Percentiles rank a stretch among this genome's conserved stretches.
Conservation (phyloP, 495 filamentous ascomycete genomes). For the Podospora anserina region DNA sequence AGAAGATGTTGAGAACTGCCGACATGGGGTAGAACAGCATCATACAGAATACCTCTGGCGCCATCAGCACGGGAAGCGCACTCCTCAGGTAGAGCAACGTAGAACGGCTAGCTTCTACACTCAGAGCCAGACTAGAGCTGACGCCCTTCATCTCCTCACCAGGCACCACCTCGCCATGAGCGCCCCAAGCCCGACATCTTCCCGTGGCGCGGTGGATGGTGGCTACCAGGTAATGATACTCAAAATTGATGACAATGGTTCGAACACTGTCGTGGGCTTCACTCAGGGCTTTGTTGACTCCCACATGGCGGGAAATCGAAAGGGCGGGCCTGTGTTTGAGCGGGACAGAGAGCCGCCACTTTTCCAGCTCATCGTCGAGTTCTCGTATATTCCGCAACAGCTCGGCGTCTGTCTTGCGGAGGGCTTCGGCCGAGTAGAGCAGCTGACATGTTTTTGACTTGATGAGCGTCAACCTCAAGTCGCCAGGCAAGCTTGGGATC, state of each 20-base stretch:
- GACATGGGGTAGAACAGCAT: conserved; percentile 54
- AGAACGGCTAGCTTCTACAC: conserved; percentile 53
- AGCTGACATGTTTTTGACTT: conserved; percentile 48
- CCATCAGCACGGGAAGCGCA: conserved; percentile 37
- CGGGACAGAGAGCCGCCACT: conserved; percentile 49
- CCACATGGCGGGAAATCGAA: conserved; percentile 36
- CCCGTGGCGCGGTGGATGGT: conserved; percentile 53
- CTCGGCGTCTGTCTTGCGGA: conserved; percentile 52
- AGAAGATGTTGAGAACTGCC: conserved; percentile 50
- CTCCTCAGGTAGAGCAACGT: conserved; percentile 47
- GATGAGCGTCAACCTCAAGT: conserved; percentile 50
- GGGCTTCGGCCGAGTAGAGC: conserved; percentile 46
- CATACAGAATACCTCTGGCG: conserved; percentile 48
- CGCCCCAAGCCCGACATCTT: conserved; percentile 38
- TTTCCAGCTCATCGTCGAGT: conserved; percentile 51
- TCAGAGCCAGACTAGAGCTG: conserved; percentile 47
- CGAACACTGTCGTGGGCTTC: conserved; percentile 35
- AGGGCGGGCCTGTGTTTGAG: conserved; percentile 42
- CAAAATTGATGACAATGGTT: conserved; percentile 45
- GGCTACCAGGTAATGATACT: conserved; percentile 52
- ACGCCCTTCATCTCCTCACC: conserved; percentile 44
- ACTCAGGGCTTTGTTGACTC: not conserved
- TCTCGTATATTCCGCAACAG: conserved; percentile 51
- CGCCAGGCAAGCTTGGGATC: conserved; percentile 46
- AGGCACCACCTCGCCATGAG: conserved; percentile 14